Evolutionary conservation across 108 stramenopile genomes (phyloP).

Genomic region (Pseudonitzschia multiseries): DNA sequence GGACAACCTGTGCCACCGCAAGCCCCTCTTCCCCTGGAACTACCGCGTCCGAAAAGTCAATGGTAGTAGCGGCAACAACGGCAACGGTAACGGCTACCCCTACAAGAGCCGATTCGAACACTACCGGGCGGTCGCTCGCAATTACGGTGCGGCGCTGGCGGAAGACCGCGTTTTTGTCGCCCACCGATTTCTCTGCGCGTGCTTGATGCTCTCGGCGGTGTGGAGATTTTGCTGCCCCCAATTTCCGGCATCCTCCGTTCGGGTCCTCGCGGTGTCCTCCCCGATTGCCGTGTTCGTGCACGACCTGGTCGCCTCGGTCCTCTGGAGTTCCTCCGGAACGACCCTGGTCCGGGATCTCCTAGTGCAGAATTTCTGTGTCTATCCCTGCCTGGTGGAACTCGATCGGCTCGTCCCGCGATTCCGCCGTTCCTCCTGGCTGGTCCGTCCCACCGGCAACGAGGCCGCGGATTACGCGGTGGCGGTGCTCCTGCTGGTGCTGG

Average conservation of each 20-base stretch:
- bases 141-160: conserved; percentile 5
- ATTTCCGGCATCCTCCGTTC: neutral
- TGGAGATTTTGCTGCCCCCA: conserved; percentile 14
- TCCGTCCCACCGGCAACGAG: conserved; percentile 6
- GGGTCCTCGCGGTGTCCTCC: neutral
- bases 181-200: neutral
- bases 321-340: neutral
- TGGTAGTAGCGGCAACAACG: neutral
- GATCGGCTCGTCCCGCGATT: conserved; percentile 19
- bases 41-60: neutral
- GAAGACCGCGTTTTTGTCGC: conserved; percentile 9
- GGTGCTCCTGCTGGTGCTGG: conserved; percentile 8
- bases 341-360: conserved; percentile 11
- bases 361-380: conserved; percentile 7
- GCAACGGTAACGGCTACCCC: conserved; percentile 1
- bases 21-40: neutral
- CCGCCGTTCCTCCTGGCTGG: neutral
- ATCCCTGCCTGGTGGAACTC: conserved; percentile 24
- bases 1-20: conserved; percentile 17
- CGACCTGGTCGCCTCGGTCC: neutral
- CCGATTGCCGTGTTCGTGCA: neutral
- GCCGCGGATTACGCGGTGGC: conserved; percentile 11
- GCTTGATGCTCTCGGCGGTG: neutral
- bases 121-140: conserved; percentile 6
- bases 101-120: neutral